These are phyloP conservation scores for Diaporthe aspalathi DNA, from an alignment of 2,329 filamentous ascomycete species.

Conservation along the genomic window DNA sequence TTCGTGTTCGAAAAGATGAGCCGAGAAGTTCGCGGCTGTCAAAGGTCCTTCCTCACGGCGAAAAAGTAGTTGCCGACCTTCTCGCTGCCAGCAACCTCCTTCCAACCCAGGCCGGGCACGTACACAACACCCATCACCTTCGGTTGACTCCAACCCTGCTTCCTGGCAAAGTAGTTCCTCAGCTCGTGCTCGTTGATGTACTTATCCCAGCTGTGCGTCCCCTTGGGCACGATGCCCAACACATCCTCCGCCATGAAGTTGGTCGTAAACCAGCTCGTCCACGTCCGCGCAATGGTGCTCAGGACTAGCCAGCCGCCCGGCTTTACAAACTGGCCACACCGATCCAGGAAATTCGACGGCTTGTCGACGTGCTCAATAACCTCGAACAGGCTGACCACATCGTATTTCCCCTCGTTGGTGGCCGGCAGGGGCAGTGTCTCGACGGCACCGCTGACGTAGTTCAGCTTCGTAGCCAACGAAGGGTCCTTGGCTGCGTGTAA, in stretches of 20 bases:
- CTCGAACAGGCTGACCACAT: constrained; percentile 90
- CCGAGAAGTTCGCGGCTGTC: background rate
- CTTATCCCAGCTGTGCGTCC: constrained; percentile 96
- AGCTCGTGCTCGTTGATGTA: constrained; percentile 92
- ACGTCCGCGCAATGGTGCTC: constrained; percentile 91
- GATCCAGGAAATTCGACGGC: constrained; percentile 78
- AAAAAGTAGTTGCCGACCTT: constrained; percentile 97
- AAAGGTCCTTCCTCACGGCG: constrained; percentile 69
- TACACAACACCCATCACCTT: constrained; percentile 86
- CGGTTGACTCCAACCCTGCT: constrained; percentile 68
- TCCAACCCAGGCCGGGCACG: constrained; percentile 92
- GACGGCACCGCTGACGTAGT: constrained; percentile 81
- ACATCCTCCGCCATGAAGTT: constrained; percentile 92
- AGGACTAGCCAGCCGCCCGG: constrained; percentile 94
- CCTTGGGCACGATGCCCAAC: constrained; percentile 85
- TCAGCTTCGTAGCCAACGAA: constrained; percentile 69
- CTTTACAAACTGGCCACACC: constrained; percentile 79
- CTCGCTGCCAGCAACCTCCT: constrained; percentile 82
- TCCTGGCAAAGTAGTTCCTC: constrained; percentile 63
- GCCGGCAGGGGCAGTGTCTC: constrained; percentile 70
- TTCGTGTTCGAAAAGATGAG: background rate
- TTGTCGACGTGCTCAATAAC: constrained; percentile 92
- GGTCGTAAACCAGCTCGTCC: constrained; percentile 90
- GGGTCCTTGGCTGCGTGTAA: constrained; percentile 82
- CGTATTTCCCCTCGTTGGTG: constrained; percentile 64